These are phyloP conservation scores for Solanum ossicruentum DNA, from an alignment of 257 asterid genomes.

Conservation along the genomic window DNA sequence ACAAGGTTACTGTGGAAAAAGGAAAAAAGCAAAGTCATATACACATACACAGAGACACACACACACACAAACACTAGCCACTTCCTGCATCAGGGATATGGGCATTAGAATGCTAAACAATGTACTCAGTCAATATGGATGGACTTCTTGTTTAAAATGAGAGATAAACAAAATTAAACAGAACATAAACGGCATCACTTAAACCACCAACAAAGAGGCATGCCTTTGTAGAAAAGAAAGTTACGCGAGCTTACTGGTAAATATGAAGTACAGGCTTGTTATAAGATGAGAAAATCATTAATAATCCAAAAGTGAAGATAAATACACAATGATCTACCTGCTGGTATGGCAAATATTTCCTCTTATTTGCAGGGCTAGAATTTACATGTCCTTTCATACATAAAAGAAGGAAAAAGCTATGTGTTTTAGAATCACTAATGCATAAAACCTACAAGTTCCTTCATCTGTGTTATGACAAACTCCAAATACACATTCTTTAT, in stretches of 20 bases:
- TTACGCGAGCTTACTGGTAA: background rate
- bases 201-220: background rate
- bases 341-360: background rate
- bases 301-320: background rate
- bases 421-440: background rate
- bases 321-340: background rate
- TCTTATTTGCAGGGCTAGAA: background rate
- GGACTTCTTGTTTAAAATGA: background rate
- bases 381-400: background rate
- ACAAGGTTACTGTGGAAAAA: background rate
- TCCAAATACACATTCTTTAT: background rate
- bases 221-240: background rate
- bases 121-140: background rate
- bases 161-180: background rate
- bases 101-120: no score
- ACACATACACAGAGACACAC: no score
- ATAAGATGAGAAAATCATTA: background rate
- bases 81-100: no score
- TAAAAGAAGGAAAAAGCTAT: background rate
- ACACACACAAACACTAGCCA: background rate
- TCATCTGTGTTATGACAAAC: background rate
- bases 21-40: background rate
- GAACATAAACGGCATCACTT: background rate
- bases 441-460: background rate
- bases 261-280: background rate